phyloP scores from a whole-genome alignment of 306 rosid species.

The Rubus parviflorus region DNA sequence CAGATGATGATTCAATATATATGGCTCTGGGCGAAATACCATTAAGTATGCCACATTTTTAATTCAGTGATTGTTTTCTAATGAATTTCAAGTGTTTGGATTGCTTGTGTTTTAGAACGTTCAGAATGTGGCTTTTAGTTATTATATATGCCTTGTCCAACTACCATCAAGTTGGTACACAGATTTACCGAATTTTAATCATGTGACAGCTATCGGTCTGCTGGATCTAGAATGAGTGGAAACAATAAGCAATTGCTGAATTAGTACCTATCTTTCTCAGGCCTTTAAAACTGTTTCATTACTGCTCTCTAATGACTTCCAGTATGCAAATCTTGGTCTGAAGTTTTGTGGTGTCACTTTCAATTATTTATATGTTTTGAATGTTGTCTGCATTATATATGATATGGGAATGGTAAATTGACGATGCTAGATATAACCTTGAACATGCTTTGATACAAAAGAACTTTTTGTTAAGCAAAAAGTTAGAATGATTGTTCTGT shows the following conservation, averaged over 20 bases:
- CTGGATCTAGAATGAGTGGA: not conserved
- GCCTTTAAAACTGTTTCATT: not conserved
- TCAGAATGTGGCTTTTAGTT: not conserved
- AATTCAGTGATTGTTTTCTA: conserved; percentile 47
- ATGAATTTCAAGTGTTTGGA: conserved; percentile 36
- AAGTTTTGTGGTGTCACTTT: not conserved
- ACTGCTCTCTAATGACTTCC: not conserved
- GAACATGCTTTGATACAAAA: not conserved
- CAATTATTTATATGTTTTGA: not conserved
- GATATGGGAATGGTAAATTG: not conserved
- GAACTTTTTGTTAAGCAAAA: not conserved
- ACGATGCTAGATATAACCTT: not conserved
- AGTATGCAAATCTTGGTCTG: not conserved
- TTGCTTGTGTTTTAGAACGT: not conserved
- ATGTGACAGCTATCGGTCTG: not conserved
- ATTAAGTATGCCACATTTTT: conserved; percentile 71
- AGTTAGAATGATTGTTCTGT: not conserved
- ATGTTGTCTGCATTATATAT: not conserved
- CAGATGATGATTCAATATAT: conserved; percentile 91
- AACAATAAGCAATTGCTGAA: not conserved
- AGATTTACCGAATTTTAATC: not conserved
- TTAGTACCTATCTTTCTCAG: not conserved
- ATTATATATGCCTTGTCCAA: not conserved
- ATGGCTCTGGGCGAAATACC: conserved; percentile 97
- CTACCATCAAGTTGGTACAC: not conserved